These are phyloP conservation scores for Tanacetum coccineum DNA, from an alignment of 129 eudicot species.

Conservation along the genomic window DNA sequence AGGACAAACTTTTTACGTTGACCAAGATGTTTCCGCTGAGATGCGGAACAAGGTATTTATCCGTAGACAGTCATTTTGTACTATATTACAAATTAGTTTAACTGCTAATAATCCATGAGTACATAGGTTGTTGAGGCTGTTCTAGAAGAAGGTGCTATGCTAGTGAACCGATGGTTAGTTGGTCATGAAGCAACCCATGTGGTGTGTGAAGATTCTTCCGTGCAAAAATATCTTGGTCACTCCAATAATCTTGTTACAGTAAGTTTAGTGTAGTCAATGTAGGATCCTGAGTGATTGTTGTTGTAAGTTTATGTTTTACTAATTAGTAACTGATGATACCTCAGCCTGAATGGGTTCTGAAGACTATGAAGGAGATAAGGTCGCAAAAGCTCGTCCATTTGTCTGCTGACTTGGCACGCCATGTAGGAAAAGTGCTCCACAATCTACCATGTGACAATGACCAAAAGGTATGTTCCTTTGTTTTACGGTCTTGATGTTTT, in stretches of 20 bases:
- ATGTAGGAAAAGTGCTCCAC: conserved; percentile 54
- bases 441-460: conserved; percentile 30
- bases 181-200: conserved; percentile 71
- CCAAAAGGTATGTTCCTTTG: conserved; percentile 37
- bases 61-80: no score
- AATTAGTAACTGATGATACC: conserved; percentile 15
- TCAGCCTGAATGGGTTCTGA: conserved; percentile 92
- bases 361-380: conserved; percentile 55
- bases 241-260: conserved; percentile 70
- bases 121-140: conserved; percentile 61
- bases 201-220: conserved; percentile 80
- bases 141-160: conserved; percentile 51
- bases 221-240: conserved; percentile 69
- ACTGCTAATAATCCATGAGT: background rate
- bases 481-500: background rate
- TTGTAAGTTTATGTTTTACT: background rate
- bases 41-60: conserved; percentile 41
- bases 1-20: conserved; percentile 59
- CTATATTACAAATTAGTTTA: background rate
- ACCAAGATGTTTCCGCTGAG: conserved; percentile 52
- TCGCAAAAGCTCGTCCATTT: conserved; percentile 68
- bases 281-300: background rate
- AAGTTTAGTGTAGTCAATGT: conserved; percentile 28
- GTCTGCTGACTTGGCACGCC: conserved; percentile 89
- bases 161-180: conserved; percentile 55